Percentiles rank a stretch among this genome's conserved stretches.
phyloP scores from a whole-genome alignment of 257 asterid species.

The Euphrasia confusa region DNA sequence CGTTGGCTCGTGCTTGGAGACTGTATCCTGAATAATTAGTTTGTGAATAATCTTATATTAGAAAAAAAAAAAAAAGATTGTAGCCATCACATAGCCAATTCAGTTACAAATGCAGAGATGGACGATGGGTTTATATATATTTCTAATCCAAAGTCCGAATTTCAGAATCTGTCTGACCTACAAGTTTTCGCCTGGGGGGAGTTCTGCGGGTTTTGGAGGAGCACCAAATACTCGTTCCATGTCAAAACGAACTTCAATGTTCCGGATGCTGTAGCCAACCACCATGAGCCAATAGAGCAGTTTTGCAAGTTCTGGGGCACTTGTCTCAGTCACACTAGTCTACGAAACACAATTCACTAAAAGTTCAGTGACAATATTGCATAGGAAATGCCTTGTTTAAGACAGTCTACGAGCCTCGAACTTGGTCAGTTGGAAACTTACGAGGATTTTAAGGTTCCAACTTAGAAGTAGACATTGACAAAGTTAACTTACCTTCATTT shows the following conservation, averaged over 20 bases:
- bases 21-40: too few species aligned
- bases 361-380: slow-evolving; percentile 4
- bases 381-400: not conserved
- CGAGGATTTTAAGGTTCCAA: slow-evolving; percentile 7
- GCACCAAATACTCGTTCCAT: slow-evolving; percentile 95
- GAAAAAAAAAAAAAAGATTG: not conserved
- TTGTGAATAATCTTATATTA: too few species aligned
- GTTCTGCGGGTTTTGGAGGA: slow-evolving; percentile 78
- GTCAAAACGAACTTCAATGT: slow-evolving; percentile 93
- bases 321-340: slow-evolving; percentile 89
- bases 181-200: slow-evolving; percentile 88
- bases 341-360: slow-evolving; percentile 31
- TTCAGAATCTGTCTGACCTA: slow-evolving; percentile 29
- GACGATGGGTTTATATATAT: slow-evolving; percentile 11
- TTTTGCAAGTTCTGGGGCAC: slow-evolving; percentile 86
- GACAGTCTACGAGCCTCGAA: slow-evolving; percentile 1
- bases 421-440: slow-evolving; percentile 12
- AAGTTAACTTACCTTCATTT: slow-evolving; percentile 69
- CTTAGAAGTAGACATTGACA: not conserved
- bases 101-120: slow-evolving; percentile 18
- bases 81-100: not conserved
- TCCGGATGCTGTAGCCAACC: slow-evolving; percentile 92
- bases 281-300: slow-evolving; percentile 99
- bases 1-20: too few species aligned
- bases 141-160: slow-evolving; percentile 20